phyloP scores from a whole-genome alignment of 352 stramenopile species.

The Phytophthora hybrid region DNA sequence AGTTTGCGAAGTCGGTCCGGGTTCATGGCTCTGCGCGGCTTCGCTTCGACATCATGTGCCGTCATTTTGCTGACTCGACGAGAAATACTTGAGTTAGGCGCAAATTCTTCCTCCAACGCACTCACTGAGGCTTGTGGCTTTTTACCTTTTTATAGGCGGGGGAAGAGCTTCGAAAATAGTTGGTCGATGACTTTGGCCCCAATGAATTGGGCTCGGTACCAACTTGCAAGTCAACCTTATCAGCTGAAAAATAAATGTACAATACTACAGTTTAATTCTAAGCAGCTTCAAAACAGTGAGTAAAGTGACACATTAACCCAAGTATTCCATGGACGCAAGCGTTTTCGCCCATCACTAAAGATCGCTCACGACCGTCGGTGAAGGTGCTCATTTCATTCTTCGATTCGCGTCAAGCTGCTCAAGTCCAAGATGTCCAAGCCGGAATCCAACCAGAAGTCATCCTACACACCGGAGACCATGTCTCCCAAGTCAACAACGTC shows the following conservation, averaged over 20 bases:
- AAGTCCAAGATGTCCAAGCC: not conserved
- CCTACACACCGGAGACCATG: not conserved
- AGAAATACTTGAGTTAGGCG: not conserved
- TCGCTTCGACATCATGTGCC: constrained; percentile 26
- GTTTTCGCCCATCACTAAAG: not conserved
- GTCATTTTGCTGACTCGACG: constrained; percentile 14
- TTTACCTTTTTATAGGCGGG: not conserved
- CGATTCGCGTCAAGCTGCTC: not conserved
- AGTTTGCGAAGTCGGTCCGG: constrained; percentile 66
- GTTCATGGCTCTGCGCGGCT: constrained; percentile 50
- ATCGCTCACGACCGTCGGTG: not conserved
- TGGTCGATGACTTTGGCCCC: not conserved
- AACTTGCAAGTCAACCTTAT: too few relatives aligned
- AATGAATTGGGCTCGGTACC: too few relatives aligned
- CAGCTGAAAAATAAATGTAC: too few relatives aligned
- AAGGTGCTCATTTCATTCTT: not conserved
- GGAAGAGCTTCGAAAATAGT: constrained; percentile 12
- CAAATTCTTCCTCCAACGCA: not conserved
- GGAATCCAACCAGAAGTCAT: not conserved
- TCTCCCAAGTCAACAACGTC: not conserved
- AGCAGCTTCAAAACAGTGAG: too few relatives aligned
- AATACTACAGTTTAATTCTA: too few relatives aligned
- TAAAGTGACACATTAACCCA: too few relatives aligned
- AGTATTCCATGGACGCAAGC: not conserved
- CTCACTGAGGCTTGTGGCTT: not conserved